Evolutionary conservation across 495 filamentous ascomycete species (phyloP).

Genomic region (Hypoxylon rickii): DNA sequence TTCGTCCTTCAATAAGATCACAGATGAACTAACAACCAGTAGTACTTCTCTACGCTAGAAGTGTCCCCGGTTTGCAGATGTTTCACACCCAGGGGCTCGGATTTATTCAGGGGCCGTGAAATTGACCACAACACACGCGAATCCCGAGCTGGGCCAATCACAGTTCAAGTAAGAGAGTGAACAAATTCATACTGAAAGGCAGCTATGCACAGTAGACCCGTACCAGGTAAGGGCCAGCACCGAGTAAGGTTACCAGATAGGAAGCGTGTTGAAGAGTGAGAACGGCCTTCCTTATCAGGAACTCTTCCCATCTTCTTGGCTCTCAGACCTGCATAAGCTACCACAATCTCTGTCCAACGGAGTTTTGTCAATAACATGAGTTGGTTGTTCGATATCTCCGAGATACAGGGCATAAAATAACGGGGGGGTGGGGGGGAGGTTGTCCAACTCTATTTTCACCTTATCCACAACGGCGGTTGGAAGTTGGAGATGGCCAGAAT

Average conservation of each 20-base stretch:
- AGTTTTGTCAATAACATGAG: conserved; percentile 3
- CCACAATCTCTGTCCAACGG: conserved; percentile 19
- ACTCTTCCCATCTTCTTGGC: conserved; percentile 1
- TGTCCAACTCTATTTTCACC: conserved; percentile 15
- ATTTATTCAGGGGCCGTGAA: conserved; percentile 15
- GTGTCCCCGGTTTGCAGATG: neutral
- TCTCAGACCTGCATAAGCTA: conserved; percentile 4
- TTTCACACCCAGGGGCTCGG: conserved; percentile 10
- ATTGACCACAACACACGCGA: neutral
- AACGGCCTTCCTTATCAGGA: conserved; percentile 28
- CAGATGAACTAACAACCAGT: conserved; percentile 7
- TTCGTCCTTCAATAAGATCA: conserved; percentile 16
- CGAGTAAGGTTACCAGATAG: conserved; percentile 3
- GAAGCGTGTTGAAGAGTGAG: neutral
- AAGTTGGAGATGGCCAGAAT: conserved; percentile 1
- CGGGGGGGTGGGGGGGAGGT: neutral
- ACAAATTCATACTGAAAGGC: neutral
- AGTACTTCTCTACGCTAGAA: conserved; percentile 5
- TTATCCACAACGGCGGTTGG: neutral
- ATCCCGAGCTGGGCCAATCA: conserved; percentile 13
- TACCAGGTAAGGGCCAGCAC: conserved; percentile 19
- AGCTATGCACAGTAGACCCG: neutral
- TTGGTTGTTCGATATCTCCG: conserved; percentile 19
- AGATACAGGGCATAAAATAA: conserved; percentile 15
- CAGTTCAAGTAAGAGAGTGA: conserved; percentile 2